Base-by-base conservation (phyloP, 106 monocot genomes). In the Iris macrosiphon region DNA sequence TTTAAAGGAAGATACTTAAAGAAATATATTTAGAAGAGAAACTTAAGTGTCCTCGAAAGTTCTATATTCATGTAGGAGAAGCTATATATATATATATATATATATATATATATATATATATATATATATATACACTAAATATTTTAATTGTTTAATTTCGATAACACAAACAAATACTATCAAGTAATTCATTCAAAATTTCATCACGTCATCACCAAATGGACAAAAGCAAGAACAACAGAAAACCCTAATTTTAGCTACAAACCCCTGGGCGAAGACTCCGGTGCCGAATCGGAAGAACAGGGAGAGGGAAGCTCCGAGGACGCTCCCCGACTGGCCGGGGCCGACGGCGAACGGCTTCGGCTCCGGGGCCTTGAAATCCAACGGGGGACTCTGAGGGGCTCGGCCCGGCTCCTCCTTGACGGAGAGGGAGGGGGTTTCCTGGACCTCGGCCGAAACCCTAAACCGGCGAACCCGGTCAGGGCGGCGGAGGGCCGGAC, bases 211-310 rank as follows among this genome's bases (percentile, higher is more conserved):
- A 21, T 15, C 1, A 40, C 12, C 23, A 28, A 49, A 22, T 34
- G 3, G 10, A 5, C 33, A 48, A 13, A 13, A 4, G 6, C 31
- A 46, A 30, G 13, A 40, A 10, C 22, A 14, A 29, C 7, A 33
- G 0, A 39, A 38, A 38, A 30, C 24, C 21, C 26, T 35, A 47
- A 20, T 9, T n/a, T 4, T 3, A 24, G 11, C 34, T 3, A 6
- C 61, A 51, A 49, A 92, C 92, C 92, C 86, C 37, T 68, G 76
- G 45, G 31, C 63, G 41, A 92, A 83, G 23, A 11, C 76, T 6
- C 92, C 92, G 25, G 79, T 70, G 39, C 87, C 92, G 13, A 83
- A 61, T 19, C 92, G 92, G 42, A 92, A 83, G 6, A 69, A 71
- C 23, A 87, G 32, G 21, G 82, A 70, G 11, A 92, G 79, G 0